Evolutionary conservation across 2,329 filamentous ascomycete species (phyloP).

Genomic region (Nakataea oryzae): DNA sequence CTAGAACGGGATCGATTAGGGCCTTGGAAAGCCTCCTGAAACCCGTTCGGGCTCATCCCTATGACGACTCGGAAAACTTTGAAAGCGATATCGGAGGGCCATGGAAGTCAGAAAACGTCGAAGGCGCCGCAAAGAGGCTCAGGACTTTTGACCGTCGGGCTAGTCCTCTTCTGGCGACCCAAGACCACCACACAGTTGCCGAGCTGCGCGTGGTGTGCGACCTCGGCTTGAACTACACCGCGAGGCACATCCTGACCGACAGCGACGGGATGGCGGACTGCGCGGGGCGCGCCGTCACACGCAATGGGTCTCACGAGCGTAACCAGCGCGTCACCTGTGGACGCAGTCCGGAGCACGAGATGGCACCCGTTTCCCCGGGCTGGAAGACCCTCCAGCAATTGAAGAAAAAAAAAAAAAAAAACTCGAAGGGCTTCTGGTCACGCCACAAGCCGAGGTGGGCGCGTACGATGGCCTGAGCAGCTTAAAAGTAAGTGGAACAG

Average conservation of each 20-base stretch:
- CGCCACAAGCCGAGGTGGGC: not conserved
- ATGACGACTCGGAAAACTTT: constrained; percentile 23
- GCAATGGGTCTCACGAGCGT: too few species aligned
- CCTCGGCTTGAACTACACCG: constrained; percentile 27
- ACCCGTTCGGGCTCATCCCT: constrained; percentile 31
- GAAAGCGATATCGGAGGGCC: constrained; percentile 23
- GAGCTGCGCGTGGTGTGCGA: constrained; percentile 32
- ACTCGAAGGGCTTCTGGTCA: constrained; percentile 7
- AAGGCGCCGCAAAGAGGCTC: constrained; percentile 26
- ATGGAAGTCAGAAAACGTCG: constrained; percentile 25
- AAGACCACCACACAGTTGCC: constrained; percentile 28
- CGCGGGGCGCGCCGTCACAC: not conserved
- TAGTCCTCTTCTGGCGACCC: constrained; percentile 29
- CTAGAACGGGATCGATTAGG: constrained; percentile 30
- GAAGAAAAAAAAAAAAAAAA: constrained; percentile 9
- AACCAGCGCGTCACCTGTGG: not conserved
- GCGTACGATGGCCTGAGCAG: not conserved
- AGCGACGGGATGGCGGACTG: not conserved
- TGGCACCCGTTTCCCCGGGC: not conserved
- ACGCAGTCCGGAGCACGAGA: not conserved
- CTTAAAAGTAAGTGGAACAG: not conserved
- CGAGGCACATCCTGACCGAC: constrained; percentile 11
- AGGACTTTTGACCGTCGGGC: constrained; percentile 23
- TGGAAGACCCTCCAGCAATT: constrained; percentile 5
- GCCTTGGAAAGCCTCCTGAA: constrained; percentile 31